These are phyloP conservation scores for Diddensiella caesifluorescens DNA, from an alignment of 805 yeast species.

Conservation along the genomic window DNA sequence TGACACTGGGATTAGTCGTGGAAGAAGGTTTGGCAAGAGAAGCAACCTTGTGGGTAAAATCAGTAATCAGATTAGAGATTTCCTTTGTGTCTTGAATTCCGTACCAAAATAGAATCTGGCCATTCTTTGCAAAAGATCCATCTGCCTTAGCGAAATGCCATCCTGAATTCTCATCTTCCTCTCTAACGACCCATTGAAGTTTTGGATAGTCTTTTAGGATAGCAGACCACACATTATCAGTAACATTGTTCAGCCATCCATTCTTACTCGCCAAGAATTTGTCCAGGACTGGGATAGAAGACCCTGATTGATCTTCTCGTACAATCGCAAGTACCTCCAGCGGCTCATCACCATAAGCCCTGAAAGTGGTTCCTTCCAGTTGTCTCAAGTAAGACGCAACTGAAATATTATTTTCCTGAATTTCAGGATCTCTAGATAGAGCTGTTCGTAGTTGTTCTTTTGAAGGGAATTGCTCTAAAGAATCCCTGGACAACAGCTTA, in stretches of 20 bases:
- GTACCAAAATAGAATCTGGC: conserved; percentile 90
- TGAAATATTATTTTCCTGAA: conserved; percentile 61
- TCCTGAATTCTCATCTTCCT: conserved; percentile 81
- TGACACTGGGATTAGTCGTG: conserved; percentile 11
- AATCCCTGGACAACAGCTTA: conserved; percentile 62
- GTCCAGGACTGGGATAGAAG: conserved; percentile 62
- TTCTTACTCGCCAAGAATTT: conserved; percentile 80
- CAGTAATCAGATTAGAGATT: conserved; percentile 57
- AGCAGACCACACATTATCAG: conserved; percentile 87
- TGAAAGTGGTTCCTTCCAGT: conserved; percentile 58
- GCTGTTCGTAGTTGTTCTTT: conserved; percentile 68
- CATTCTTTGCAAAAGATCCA: conserved; percentile 87
- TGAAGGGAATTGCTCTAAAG: conserved; percentile 55
- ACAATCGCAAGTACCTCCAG: conserved; percentile 91
- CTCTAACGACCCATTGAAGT: conserved; percentile 84
- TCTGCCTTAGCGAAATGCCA: conserved; percentile 93
- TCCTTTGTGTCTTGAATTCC: conserved; percentile 65
- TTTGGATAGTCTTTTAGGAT: conserved; percentile 66
- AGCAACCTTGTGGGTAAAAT: conserved; percentile 34
- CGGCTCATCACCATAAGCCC: conserved; percentile 92
- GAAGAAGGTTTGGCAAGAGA: conserved; percentile 14
- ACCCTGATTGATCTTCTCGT: conserved; percentile 39
- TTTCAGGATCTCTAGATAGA: conserved; percentile 69
- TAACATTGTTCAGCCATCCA: conserved; percentile 97
- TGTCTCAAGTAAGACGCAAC: conserved; percentile 77